phyloP scores from a whole-genome alignment of 1,284 basidiomycete genomes.

The Cystobasidium pallidum region DNA sequence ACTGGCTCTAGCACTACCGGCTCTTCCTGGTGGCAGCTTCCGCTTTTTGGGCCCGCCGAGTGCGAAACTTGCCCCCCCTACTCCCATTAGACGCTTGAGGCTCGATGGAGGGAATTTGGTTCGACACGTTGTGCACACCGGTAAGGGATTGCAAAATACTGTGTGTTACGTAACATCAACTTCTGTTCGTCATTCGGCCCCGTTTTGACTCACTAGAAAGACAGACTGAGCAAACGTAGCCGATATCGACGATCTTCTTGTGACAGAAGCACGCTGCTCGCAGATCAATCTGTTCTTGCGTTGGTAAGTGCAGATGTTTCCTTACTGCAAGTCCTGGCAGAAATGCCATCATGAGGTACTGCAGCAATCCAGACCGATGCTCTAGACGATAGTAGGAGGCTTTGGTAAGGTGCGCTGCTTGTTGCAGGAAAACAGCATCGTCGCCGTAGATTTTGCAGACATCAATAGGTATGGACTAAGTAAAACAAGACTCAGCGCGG shows the following conservation, averaged over 20 bases:
- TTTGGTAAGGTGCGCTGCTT: slow-evolving; percentile 91
- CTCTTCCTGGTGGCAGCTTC: slow-evolving; percentile 40
- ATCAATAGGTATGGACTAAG: slow-evolving; percentile 89
- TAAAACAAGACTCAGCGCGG: slow-evolving; percentile 19
- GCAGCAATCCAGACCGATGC: slow-evolving; percentile 77
- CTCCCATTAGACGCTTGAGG: slow-evolving; percentile 68
- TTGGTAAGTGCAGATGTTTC: slow-evolving; percentile 77
- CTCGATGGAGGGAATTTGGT: slow-evolving; percentile 93
- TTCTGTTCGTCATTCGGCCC: too few species aligned
- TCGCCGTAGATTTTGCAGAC: slow-evolving; percentile 88
- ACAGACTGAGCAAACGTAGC: slow-evolving; percentile 96
- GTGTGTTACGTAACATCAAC: slow-evolving; percentile 39
- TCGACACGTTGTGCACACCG: slow-evolving; percentile 88
- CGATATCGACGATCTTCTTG: slow-evolving; percentile 92
- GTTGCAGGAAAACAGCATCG: slow-evolving; percentile 94
- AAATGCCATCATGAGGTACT: slow-evolving; percentile 89
- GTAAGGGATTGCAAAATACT: slow-evolving; percentile 92
- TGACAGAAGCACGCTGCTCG: slow-evolving; percentile 99
- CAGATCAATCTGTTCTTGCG: slow-evolving; percentile 93
- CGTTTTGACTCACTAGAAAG: slow-evolving; percentile 82
- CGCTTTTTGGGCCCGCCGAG: slow-evolving; percentile 47
- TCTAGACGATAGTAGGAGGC: slow-evolving; percentile 88
- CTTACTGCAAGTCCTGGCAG: slow-evolving; percentile 80
- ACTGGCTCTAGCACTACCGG: slow-evolving; percentile 17
- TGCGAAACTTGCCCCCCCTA: slow-evolving; percentile 42